A percentile compares a stretch with the other conserved stretches of the same genome.
phyloP scores from a whole-genome alignment of 2,329 filamentous ascomycete genomes.

The Microdochium trichocladiopsis region DNA sequence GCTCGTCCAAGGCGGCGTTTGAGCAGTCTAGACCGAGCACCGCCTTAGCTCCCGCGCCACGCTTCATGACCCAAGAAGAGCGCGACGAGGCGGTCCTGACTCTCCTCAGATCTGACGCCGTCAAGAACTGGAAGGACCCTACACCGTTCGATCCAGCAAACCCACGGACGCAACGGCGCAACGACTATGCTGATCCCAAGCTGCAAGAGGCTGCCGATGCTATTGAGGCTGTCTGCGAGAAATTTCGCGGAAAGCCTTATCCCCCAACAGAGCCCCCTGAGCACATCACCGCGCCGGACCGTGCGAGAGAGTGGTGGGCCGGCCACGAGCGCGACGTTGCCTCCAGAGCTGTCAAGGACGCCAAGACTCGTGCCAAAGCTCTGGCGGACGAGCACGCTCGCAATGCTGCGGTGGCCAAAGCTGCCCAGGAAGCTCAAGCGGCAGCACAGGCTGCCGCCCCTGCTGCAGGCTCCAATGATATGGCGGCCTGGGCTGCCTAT shows the following conservation, averaged over 20 bases:
- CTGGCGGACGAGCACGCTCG: slow-evolving; percentile 23
- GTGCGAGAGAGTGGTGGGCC: slow-evolving; percentile 44
- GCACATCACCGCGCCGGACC: slow-evolving; percentile 41
- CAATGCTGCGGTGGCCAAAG: slow-evolving; percentile 10
- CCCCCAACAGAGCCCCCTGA: slow-evolving; percentile 44
- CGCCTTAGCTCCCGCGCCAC: slow-evolving; percentile 12
- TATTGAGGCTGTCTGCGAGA: slow-evolving; percentile 33
- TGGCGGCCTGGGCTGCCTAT: slow-evolving; percentile 29
- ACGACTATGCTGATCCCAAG: slow-evolving; percentile 33
- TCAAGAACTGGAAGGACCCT: slow-evolving; percentile 34
- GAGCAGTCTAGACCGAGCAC: background rate
- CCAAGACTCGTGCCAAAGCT: slow-evolving; percentile 26
- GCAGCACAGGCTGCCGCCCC: slow-evolving; percentile 11
- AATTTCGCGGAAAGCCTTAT: slow-evolving; percentile 36
- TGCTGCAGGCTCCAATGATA: slow-evolving; percentile 11
- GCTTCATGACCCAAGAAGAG: slow-evolving; percentile 28
- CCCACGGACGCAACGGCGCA: slow-evolving; percentile 20
- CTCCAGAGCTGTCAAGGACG: slow-evolving; percentile 28
- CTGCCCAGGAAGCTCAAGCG: background rate
- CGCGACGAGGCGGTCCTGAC: slow-evolving; percentile 26
- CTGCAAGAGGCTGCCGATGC: slow-evolving; percentile 33
- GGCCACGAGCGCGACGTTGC: slow-evolving; percentile 35
- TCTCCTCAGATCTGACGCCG: slow-evolving; percentile 35
- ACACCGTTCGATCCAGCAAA: slow-evolving; percentile 27
- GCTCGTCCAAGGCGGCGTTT: background rate